Base-by-base conservation (phyloP, 179 eudicot species). In the Carnegiea gigantea region DNA sequence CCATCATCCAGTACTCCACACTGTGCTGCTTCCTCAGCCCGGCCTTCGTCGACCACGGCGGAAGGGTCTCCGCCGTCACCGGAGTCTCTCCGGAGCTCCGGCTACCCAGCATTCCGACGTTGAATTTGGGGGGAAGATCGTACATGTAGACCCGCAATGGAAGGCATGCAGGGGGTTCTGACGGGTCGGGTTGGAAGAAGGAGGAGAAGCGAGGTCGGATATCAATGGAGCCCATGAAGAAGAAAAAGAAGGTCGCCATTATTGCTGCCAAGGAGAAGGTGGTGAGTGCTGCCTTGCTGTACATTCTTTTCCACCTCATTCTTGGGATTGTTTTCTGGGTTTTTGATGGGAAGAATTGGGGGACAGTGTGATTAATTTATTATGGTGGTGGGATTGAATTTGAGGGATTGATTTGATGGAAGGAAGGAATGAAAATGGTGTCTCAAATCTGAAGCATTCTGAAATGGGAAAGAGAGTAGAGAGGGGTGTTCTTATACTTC, bases 1-100 rank as follows among this genome's bases (percentile, higher is more conserved):
- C 96, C 96, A 90, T 90, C 92, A 95, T 77, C 98, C 98, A 95
- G 68, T 93, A 95, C 92, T 95, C 97, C n/a, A 88, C 98, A 76
- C 95, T 94, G 78, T 94, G 98, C 87, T 94, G 98, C 59, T 43
- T 78, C 82, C 86, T 85, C 53, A 94, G 83, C 46, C 98, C 98
- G 0, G 90, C 85, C 24, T 73, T 77, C 30, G 21, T 1, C 72
- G 91, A 91, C 97, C 97, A 92, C 7, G 89, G 84, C 60, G 95
- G 95, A n/a, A 92, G 70, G 24, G 82, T 88, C 81, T 70, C 76
- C 20, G 84, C 85, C 43, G 91, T 91, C 82, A 91, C 92, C 38
- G 91, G 92, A 5, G 84, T 60, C 21, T 83, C 79, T 44, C 82
- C 87, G 62, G 86, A 70, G 48, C 74, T 76, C 77, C 78, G 62